Base-by-base conservation (phyloP, 1,139 yeast species). In the Candida glucosophila region DNA sequence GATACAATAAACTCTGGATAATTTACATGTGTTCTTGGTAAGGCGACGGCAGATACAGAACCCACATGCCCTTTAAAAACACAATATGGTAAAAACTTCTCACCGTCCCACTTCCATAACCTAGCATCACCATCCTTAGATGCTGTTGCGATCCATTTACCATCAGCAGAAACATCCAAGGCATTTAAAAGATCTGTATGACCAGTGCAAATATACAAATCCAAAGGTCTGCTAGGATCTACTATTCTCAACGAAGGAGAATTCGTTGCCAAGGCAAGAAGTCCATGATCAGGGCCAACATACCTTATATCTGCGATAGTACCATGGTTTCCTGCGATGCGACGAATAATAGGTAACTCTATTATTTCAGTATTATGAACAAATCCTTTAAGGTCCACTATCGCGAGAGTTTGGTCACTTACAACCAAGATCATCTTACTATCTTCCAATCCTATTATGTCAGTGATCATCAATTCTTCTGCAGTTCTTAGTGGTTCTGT, bases 291-390 rank as follows among this genome's bases (percentile, higher is more conserved):
- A 6, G 85, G 82, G 0, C 92, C 93, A 20, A 77, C 80, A 43
- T 76, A 78, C 37, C 73, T 69, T 53, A 85, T 68, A 44, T 85
- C 98, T 6, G 96, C 94, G 42, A 90, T 77, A 18, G 92, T 92
- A 33, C 96, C 97, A 52, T 90, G 95, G 49, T 88, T 86, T 41
- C 97, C 97, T 1, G 95, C 93, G 37, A 86, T 65, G 23, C 75
- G 63, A 28, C 73, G 62, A 7, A 52, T 39, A 3, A 72, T 47
- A 7, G 68, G 63, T 6, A 81, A 52, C 11, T 45, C 50, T 11
- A 40, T 47, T n/a, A 47, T 39, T 5, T 48, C 45, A 11, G 41
- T 29, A 10, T 35, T 40, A 9, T 47, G 33, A 11, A 49, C 45
- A 5, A 50, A 41, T 6, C 28, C 29, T n/a, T 35, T 22, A 11